These are phyloP conservation scores for Ajuga chamaepitys DNA, from an alignment of 257 asterid species.

Conservation along the genomic window DNA sequence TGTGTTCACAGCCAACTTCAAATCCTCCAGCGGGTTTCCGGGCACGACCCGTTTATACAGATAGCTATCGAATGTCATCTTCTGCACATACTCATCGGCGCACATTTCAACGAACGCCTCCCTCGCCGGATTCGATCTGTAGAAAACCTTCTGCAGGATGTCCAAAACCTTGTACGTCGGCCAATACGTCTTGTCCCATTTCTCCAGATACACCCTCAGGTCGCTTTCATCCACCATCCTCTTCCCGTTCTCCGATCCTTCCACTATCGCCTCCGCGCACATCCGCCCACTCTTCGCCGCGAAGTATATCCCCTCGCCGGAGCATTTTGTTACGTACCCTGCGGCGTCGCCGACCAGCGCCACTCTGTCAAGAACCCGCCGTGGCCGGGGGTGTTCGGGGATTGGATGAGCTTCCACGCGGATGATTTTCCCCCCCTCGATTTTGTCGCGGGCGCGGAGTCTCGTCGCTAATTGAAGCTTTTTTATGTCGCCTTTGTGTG, in stretches of 20 bases:
- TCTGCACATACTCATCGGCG: slow-evolving; percentile 89
- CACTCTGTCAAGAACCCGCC: slow-evolving; percentile 55
- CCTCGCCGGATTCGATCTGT: slow-evolving; percentile 79
- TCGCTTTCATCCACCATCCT: slow-evolving; percentile 79
- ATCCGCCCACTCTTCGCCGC: slow-evolving; percentile 90
- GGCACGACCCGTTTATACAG: slow-evolving; percentile 81
- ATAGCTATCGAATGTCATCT: slow-evolving; percentile 89
- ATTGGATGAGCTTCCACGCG: slow-evolving; percentile 92
- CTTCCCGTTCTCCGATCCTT: slow-evolving; percentile 77
- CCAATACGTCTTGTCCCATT: slow-evolving; percentile 92
- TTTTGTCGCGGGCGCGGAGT: slow-evolving; percentile 73
- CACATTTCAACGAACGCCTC: slow-evolving; percentile 95
- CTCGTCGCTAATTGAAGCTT: slow-evolving; percentile 71
- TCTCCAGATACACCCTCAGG: slow-evolving; percentile 66
- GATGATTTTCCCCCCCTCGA: slow-evolving; percentile 64
- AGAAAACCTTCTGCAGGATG: slow-evolving; percentile 77
- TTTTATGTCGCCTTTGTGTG: slow-evolving; percentile 84
- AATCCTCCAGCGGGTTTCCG: slow-evolving; percentile 83
- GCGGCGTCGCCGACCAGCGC: slow-evolving; percentile 92
- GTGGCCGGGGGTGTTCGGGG: slow-evolving; percentile 86
- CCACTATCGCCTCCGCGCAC: slow-evolving; percentile 93
- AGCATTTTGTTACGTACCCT: slow-evolving; percentile 82
- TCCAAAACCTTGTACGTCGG: slow-evolving; percentile 88
- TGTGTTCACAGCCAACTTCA: slow-evolving; percentile 83
- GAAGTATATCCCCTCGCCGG: slow-evolving; percentile 88